phyloP scores from a whole-genome alignment of 2,329 filamentous ascomycete genomes.

The Niveomyces coronatus region DNA sequence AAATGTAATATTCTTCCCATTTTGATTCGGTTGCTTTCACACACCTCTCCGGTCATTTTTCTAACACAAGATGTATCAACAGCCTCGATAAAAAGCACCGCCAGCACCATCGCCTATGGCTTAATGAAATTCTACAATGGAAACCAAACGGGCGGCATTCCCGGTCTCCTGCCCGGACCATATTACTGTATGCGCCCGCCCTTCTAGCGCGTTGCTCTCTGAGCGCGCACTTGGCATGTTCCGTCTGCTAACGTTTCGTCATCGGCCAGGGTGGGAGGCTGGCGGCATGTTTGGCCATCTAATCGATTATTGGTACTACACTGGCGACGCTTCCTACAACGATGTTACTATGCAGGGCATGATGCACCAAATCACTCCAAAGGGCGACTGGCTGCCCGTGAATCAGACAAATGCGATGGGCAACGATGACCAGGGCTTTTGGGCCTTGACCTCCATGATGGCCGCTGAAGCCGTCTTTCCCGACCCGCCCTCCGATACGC shows the following conservation, averaged over 20 bases:
- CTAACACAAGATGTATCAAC: neutral
- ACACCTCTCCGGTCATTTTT: no score
- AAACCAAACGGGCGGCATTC: slow-evolving; percentile 47
- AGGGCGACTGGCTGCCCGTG: slow-evolving; percentile 46
- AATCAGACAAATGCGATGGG: slow-evolving; percentile 45
- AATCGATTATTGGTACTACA: slow-evolving; percentile 56
- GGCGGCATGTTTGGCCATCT: slow-evolving; percentile 54
- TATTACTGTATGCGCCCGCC: slow-evolving; percentile 47
- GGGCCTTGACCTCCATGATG: slow-evolving; percentile 62
- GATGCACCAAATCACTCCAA: slow-evolving; percentile 43
- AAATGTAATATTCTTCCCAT: no score
- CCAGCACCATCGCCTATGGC: slow-evolving; percentile 36
- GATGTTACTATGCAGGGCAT: slow-evolving; percentile 43
- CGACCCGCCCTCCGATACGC: slow-evolving; percentile 45
- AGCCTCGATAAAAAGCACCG: slow-evolving; percentile 42
- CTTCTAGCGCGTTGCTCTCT: slow-evolving; percentile 14
- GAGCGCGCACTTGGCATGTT: slow-evolving; percentile 15
- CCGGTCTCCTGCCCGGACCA: slow-evolving; percentile 47
- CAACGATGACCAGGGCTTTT: slow-evolving; percentile 65
- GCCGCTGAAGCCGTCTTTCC: slow-evolving; percentile 63
- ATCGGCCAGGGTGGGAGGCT: slow-evolving; percentile 44
- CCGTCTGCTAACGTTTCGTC: neutral
- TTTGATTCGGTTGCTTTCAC: no score
- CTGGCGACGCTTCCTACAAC: slow-evolving; percentile 51
- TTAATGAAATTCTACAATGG: slow-evolving; percentile 42